Percentiles rank a stretch among this genome's conserved stretches.
Conservation (phyloP, 176 grass and related monocot species). For the Areca catechu region DNA sequence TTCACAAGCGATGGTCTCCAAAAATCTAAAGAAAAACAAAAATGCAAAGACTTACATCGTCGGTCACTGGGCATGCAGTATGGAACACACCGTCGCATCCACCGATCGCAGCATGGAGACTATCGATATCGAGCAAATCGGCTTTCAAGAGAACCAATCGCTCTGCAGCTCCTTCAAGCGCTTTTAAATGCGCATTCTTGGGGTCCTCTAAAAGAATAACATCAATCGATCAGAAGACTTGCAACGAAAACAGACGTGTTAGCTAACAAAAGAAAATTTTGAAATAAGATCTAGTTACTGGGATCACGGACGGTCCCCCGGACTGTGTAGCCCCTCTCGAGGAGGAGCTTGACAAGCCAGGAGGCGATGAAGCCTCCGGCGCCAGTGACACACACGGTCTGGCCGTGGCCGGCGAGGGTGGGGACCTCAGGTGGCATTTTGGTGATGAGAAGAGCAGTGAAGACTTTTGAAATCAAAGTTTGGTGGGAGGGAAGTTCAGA, state of each 20-base stretch:
- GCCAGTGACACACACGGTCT: constrained; percentile 45
- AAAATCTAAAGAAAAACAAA: not conserved
- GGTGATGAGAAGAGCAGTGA: too few species aligned
- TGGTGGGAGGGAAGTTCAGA: too few species aligned
- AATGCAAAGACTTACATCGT: constrained; percentile 21
- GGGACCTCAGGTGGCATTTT: too few species aligned
- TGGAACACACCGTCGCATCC: constrained; percentile 66
- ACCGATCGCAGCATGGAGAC: constrained; percentile 23
- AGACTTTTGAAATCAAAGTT: too few species aligned
- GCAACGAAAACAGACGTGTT: too few species aligned
- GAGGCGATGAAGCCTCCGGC: constrained; percentile 57
- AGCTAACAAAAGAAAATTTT: too few species aligned
- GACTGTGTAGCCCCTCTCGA: constrained; percentile 42
- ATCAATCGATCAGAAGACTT: not conserved
- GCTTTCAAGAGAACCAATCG: constrained; percentile 33
- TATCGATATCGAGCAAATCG: constrained; percentile 34
- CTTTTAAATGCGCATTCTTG: constrained; percentile 38
- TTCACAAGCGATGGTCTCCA: not conserved
- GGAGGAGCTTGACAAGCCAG: constrained; percentile 58
- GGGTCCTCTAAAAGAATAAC: constrained; percentile 29
- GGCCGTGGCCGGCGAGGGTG: constrained; percentile 17
- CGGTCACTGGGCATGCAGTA: constrained; percentile 46
- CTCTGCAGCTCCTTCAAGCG: constrained; percentile 30
- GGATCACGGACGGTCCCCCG: constrained; percentile 44
- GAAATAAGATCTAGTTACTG: constrained; percentile 2